Evolutionary conservation across 1,139 yeast species (phyloP).

Genomic region (Geotrichum armillariae): DNA sequence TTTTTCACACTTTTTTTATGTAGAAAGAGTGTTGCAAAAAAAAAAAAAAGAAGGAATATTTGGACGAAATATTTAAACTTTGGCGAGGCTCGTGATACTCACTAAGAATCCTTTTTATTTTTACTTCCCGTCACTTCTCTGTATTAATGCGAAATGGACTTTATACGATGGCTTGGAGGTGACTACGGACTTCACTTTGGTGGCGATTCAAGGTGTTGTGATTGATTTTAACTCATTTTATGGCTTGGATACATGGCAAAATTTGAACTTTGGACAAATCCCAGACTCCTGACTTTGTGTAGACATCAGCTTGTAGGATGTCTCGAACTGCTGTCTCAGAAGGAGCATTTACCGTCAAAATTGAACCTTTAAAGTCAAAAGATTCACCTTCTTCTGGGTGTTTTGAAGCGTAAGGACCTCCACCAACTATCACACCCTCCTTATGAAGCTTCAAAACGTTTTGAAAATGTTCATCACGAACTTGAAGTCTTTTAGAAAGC

Average conservation of each 20-base stretch:
- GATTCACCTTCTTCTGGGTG: conserved; percentile 44
- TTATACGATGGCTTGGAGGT: no score
- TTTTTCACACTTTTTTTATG: no score
- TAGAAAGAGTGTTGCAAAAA: no score
- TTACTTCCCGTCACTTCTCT: no score
- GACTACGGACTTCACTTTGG: no score
- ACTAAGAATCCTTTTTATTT: no score
- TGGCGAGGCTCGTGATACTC: no score
- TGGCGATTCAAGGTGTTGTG: no score
- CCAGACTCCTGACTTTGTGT: conserved; percentile 71
- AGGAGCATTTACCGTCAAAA: conserved; percentile 62
- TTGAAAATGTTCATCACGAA: conserved; percentile 60
- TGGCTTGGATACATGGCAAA: conserved; percentile 44
- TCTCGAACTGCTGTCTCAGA: conserved; percentile 63
- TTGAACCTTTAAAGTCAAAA: conserved; percentile 69
- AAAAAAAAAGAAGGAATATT: no score
- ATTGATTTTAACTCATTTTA: no score
- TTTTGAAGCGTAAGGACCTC: conserved; percentile 48
- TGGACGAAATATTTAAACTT: no score
- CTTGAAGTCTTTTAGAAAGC: conserved; percentile 36
- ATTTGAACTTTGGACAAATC: conserved; percentile 64
- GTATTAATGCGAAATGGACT: no score
- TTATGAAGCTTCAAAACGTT: conserved; percentile 53
- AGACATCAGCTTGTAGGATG: conserved; percentile 62
- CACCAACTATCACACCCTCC: conserved; percentile 59